These are phyloP conservation scores for Lactarius pseudohatsudake DNA, from an alignment of 768 basidiomycete species.

Conservation along the genomic window DNA sequence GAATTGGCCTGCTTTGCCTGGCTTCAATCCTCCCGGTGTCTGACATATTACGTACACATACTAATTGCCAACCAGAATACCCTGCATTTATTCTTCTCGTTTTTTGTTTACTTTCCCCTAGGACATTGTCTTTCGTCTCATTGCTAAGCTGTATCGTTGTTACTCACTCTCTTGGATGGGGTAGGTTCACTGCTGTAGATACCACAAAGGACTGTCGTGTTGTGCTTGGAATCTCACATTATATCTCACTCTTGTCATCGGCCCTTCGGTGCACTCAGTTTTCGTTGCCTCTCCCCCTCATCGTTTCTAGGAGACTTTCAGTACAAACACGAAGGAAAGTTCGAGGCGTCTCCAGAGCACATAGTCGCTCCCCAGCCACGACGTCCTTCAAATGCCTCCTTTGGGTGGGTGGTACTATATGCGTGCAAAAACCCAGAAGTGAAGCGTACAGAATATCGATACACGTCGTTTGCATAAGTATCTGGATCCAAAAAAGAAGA, in stretches of 20 bases:
- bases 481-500: no score
- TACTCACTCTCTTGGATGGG: not conserved
- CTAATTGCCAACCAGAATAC: not conserved
- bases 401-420: no score
- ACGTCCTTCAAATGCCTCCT: no score
- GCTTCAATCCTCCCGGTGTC: conserved; percentile 66
- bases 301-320: no score
- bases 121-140: not conserved
- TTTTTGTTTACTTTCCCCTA: not conserved
- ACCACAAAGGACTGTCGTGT: not conserved
- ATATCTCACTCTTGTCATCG: not conserved
- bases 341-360: no score
- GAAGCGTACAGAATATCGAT: conserved; percentile 37
- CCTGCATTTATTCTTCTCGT: not conserved
- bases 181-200: not conserved
- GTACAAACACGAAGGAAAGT: no score
- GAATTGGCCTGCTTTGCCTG: conserved; percentile 69
- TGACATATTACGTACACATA: conserved; percentile 26
- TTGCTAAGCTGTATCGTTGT: not conserved
- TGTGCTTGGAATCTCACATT: not conserved
- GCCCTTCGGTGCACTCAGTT: no score
- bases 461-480: conserved; percentile 35
- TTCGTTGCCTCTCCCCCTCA: no score
- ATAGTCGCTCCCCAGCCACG: no score
- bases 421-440: no score